Percentiles rank a stretch among this genome's conserved stretches.
Evolutionary conservation across 306 rosid genomes (phyloP).

Genomic region (Neltuma alba): DNA sequence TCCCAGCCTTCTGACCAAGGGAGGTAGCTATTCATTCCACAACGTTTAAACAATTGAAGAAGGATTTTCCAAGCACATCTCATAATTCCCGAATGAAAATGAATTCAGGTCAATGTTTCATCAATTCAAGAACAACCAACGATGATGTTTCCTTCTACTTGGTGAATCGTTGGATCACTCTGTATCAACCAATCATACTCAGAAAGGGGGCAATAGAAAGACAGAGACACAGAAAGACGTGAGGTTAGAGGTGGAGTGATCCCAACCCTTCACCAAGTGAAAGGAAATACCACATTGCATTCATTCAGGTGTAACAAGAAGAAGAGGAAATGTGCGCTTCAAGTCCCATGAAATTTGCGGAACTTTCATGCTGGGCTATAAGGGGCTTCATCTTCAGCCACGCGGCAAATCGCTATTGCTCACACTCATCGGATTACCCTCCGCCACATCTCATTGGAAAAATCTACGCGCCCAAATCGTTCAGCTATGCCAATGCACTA

Average conservation of each 20-base stretch:
- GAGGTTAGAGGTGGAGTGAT: constrained; percentile 14
- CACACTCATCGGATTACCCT: constrained; percentile 29
- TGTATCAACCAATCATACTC: constrained; percentile 18
- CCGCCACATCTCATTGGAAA: constrained; percentile 49
- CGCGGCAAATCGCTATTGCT: constrained; percentile 42
- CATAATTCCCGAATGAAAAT: background rate
- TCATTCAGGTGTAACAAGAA: background rate
- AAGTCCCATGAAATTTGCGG: background rate
- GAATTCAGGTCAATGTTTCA: background rate
- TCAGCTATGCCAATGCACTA: constrained; percentile 5
- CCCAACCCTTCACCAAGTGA: constrained; percentile 30
- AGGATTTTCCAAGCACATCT: background rate
- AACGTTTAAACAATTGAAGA: no score
- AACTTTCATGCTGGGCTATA: background rate
- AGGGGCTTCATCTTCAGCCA: background rate
- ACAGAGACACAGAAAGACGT: no score
- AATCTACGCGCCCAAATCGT: constrained; percentile 34
- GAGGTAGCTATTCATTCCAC: no score
- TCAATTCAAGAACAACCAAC: background rate
- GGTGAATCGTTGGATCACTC: constrained; percentile 45
- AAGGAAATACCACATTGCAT: background rate
- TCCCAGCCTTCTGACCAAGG: no score
- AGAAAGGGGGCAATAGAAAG: no score
- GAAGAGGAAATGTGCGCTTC: background rate
- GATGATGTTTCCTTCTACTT: constrained; percentile 34